These are phyloP conservation scores for Solanum dulcamara DNA, from an alignment of 257 asterid species.

Conservation along the genomic window DNA sequence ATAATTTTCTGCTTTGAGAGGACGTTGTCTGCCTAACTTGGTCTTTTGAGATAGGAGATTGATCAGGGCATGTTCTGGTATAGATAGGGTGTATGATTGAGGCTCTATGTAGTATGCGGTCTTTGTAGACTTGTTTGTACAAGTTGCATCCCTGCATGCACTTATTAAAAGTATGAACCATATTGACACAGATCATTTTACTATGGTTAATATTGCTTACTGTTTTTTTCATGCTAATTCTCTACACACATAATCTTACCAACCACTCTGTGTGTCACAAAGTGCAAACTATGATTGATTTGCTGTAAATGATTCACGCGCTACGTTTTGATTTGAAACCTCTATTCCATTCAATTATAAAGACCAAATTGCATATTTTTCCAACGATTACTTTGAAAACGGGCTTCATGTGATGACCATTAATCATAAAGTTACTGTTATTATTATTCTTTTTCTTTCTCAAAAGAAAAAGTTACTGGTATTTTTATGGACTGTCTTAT, in stretches of 20 bases:
- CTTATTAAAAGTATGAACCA: not conserved
- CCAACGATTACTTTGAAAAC: not conserved
- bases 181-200: not conserved
- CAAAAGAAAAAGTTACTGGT: not conserved
- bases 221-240: not conserved
- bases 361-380: not conserved
- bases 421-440: not conserved
- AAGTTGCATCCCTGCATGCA: not conserved
- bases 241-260: not conserved
- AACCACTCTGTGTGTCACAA: not conserved
- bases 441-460: not conserved
- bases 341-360: not conserved
- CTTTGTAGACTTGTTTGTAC: not conserved
- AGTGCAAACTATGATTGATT: not conserved
- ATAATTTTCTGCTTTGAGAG: not conserved
- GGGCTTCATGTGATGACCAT: not conserved
- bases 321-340: not conserved
- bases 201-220: not conserved
- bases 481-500: not conserved
- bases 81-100: not conserved
- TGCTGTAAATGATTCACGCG: not conserved
- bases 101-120: not conserved
- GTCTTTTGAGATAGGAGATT: not conserved
- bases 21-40: not conserved
- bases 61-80: not conserved